Evolutionary conservation across 495 filamentous ascomycete species (phyloP).

Genomic region (Aspergillus biplanus): DNA sequence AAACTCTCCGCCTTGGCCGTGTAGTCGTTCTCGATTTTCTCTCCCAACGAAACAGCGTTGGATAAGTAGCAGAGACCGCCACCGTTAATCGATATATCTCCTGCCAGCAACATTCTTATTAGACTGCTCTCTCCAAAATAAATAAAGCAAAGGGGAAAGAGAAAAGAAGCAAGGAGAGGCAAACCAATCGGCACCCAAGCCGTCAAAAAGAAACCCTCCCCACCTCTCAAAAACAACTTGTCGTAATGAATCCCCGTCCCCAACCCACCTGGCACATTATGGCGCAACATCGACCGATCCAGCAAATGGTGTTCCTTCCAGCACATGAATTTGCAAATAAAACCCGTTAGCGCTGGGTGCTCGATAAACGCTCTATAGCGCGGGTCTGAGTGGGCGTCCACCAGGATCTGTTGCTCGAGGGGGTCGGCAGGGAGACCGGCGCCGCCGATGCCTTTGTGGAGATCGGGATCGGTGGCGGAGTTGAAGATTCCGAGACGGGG

Average conservation of each 20-base stretch:
- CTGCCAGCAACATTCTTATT: conserved; percentile 3
- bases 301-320: conserved; percentile 52
- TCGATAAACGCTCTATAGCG: conserved; percentile 55
- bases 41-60: conserved; percentile 23
- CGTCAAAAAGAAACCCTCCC: conserved; percentile 54
- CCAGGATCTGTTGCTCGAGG: conserved; percentile 41
- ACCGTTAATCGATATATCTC: conserved; percentile 51
- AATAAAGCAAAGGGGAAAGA: background rate
- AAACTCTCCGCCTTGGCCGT: conserved; percentile 18
- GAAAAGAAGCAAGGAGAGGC: background rate
- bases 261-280: conserved; percentile 55
- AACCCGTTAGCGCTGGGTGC: conserved; percentile 48
- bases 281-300: conserved; percentile 50
- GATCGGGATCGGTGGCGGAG: conserved; percentile 35
- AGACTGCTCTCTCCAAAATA: background rate
- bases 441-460: conserved; percentile 54
- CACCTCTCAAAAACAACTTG: conserved; percentile 57
- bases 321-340: conserved; percentile 50
- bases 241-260: conserved; percentile 62
- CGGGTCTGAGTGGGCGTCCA: conserved; percentile 49
- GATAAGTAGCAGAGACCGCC: conserved; percentile 61
- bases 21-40: conserved; percentile 27
- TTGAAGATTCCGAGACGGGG: conserved; percentile 49
- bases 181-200: conserved; percentile 60
- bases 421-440: conserved; percentile 38